Evolutionary conservation across 371 early-diverging fungal genomes (phyloP).

Genomic region (Zychaea mexicana): DNA sequence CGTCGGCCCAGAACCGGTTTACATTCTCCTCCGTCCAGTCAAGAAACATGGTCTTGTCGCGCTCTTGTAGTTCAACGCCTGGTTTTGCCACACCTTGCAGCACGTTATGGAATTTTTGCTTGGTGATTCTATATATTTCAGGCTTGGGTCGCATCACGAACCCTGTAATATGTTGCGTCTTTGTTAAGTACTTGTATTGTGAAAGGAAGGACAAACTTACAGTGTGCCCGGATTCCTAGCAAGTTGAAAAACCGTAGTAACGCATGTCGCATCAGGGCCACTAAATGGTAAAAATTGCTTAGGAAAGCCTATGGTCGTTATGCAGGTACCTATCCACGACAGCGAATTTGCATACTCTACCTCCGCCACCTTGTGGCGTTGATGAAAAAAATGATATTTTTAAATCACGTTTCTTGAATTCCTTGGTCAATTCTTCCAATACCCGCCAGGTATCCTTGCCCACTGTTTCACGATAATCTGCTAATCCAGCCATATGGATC

Average conservation of each 20-base stretch:
- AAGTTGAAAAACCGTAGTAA: slow-evolving; percentile 69
- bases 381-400: slow-evolving; percentile 79
- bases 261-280: slow-evolving; percentile 90
- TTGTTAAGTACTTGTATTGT: neutral
- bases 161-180: slow-evolving; percentile 31
- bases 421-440: slow-evolving; percentile 48
- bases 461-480: slow-evolving; percentile 62
- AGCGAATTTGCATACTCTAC: slow-evolving; percentile 29
- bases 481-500: slow-evolving; percentile 61
- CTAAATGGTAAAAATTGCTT: slow-evolving; percentile 36
- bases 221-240: slow-evolving; percentile 70
- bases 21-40: slow-evolving; percentile 81
- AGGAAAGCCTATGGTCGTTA: no score
- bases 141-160: slow-evolving; percentile 79
- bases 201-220: slow-evolving; percentile 23
- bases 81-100: slow-evolving; percentile 80
- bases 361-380: slow-evolving; percentile 89
- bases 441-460: slow-evolving; percentile 62
- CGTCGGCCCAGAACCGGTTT: slow-evolving; percentile 72
- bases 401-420: slow-evolving; percentile 53
- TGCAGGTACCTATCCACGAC: neutral
- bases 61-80: slow-evolving; percentile 57
- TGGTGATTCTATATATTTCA: slow-evolving; percentile 81
- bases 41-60: slow-evolving; percentile 69
- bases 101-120: slow-evolving; percentile 87